A percentile compares a stretch with the other conserved stretches of the same genome.
These are phyloP conservation scores for Monosporascus ibericus DNA, from an alignment of 2,329 filamentous ascomycete species.

Conservation along the genomic window DNA sequence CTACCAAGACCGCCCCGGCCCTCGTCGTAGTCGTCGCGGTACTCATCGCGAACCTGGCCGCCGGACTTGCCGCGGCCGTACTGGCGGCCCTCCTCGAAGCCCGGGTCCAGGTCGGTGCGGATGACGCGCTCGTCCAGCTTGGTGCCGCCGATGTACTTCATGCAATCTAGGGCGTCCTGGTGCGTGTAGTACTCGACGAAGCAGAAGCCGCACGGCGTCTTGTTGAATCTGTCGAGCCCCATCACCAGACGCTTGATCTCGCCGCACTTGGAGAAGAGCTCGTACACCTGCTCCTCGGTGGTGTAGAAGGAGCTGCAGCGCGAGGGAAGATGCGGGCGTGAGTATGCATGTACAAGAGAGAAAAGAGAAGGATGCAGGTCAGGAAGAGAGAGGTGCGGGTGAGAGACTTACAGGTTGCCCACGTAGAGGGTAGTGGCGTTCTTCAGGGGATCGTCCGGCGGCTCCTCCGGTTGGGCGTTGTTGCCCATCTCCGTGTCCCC, in stretches of 20 bases:
- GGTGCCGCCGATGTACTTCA: constrained; percentile 97
- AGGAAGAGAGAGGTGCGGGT: background rate
- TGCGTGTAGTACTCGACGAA: constrained; percentile 99
- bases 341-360: background rate
- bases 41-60: constrained; percentile 95
- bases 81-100: constrained; percentile 92
- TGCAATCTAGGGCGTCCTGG: constrained; percentile 91
- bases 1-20: constrained; percentile 85
- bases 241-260: constrained; percentile 98
- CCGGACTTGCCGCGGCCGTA: constrained; percentile 94
- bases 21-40: constrained; percentile 93
- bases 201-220: constrained; percentile 98
- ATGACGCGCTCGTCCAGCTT: constrained; percentile 98
- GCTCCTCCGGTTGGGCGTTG: constrained; percentile 40
- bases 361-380: background rate
- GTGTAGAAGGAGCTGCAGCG: constrained; percentile 81
- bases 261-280: constrained; percentile 91
- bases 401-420: constrained; percentile 71
- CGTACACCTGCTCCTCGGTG: constrained; percentile 97
- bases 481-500: constrained; percentile 43
- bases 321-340: background rate
- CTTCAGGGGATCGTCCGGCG: constrained; percentile 68
- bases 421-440: constrained; percentile 95
- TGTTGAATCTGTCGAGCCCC: constrained; percentile 94
- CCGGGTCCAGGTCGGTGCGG: constrained; percentile 88